A percentile compares a stretch with the other conserved stretches of the same genome.
phyloP scores from a whole-genome alignment of 768 basidiomycete genomes.

The Trametes cingulata region DNA sequence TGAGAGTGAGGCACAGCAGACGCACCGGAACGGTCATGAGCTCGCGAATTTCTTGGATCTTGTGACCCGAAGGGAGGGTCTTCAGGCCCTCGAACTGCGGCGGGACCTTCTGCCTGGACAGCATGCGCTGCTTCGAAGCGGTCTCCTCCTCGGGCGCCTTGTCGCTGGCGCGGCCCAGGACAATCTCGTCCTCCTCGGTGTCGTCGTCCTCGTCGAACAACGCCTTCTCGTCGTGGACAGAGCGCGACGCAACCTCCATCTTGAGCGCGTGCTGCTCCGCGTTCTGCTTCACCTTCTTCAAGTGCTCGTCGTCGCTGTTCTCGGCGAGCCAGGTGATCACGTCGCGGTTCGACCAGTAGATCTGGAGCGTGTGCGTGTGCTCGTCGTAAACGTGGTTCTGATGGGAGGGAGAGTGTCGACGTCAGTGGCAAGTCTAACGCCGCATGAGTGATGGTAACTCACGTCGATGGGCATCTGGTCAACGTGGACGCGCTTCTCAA shows the following conservation, averaged over 20 bases:
- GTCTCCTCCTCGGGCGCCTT: slow-evolving; percentile 48
- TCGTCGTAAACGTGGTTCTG: slow-evolving; percentile 97
- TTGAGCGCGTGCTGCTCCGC: slow-evolving; percentile 89
- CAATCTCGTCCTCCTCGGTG: slow-evolving; percentile 78
- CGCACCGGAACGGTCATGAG: slow-evolving; percentile 90
- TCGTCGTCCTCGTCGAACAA: slow-evolving; percentile 87
- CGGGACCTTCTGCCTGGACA: slow-evolving; percentile 73
- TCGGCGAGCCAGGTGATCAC: slow-evolving; percentile 95
- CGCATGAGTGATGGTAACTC: slow-evolving; percentile 31
- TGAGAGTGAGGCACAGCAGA: slow-evolving; percentile 22
- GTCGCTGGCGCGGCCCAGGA: slow-evolving; percentile 60
- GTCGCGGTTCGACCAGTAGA: slow-evolving; percentile 95
- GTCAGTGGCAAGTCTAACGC: not conserved
- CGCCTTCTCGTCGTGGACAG: slow-evolving; percentile 83
- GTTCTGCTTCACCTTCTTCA: slow-evolving; percentile 92
- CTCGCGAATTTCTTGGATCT: slow-evolving; percentile 93
- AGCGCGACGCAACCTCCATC: slow-evolving; percentile 87
- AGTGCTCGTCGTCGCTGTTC: slow-evolving; percentile 93
- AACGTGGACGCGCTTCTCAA: slow-evolving; percentile 98
- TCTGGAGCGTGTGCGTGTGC: slow-evolving; percentile 86
- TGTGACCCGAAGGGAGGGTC: slow-evolving; percentile 75
- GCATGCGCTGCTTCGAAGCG: slow-evolving; percentile 67
- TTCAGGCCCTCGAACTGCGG: slow-evolving; percentile 86
- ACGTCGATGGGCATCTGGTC: slow-evolving; percentile 99
- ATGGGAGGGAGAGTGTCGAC: not conserved